These are phyloP conservation scores for Cercophora scortea DNA, from an alignment of 495 filamentous ascomycete genomes.

Conservation along the genomic window DNA sequence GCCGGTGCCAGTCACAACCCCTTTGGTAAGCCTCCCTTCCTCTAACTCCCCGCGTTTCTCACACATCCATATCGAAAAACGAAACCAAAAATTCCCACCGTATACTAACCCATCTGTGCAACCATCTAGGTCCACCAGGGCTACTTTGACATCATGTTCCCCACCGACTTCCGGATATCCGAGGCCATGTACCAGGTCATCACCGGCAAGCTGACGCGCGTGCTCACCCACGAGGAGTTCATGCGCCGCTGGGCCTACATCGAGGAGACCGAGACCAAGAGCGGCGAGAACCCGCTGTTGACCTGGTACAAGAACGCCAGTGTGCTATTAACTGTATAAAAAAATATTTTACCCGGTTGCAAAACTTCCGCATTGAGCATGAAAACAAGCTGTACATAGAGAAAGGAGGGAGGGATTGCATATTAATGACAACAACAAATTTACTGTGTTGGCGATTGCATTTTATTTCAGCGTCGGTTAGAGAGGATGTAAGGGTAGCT, in stretches of 20 bases:
- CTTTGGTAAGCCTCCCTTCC: constrained; percentile 55
- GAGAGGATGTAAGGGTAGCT: too few relatives aligned
- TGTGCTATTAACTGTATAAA: constrained; percentile 70
- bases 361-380: too few relatives aligned
- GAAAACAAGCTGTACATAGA: too few relatives aligned
- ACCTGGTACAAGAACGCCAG: constrained; percentile 92
- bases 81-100: too few relatives aligned
- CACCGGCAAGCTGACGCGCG: constrained; percentile 81
- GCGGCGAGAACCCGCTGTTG: constrained; percentile 88
- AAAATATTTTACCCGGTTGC: too few relatives aligned
- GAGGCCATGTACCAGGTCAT: constrained; percentile 86
- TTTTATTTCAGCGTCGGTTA: too few relatives aligned
- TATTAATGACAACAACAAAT: too few relatives aligned
- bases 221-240: constrained; percentile 84
- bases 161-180: constrained; percentile 82
- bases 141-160: constrained; percentile 98
- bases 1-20: constrained; percentile 83
- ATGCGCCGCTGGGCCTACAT: constrained; percentile 80
- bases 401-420: too few relatives aligned
- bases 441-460: too few relatives aligned
- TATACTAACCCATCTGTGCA: too few relatives aligned
- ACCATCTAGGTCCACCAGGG: constrained; percentile 78
- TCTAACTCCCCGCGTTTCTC: too few relatives aligned
- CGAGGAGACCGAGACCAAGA: constrained; percentile 78
- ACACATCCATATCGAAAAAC: too few relatives aligned